These are phyloP conservation scores for Chaetomium cochliodes DNA, from an alignment of 495 filamentous ascomycete genomes.

Conservation along the genomic window DNA sequence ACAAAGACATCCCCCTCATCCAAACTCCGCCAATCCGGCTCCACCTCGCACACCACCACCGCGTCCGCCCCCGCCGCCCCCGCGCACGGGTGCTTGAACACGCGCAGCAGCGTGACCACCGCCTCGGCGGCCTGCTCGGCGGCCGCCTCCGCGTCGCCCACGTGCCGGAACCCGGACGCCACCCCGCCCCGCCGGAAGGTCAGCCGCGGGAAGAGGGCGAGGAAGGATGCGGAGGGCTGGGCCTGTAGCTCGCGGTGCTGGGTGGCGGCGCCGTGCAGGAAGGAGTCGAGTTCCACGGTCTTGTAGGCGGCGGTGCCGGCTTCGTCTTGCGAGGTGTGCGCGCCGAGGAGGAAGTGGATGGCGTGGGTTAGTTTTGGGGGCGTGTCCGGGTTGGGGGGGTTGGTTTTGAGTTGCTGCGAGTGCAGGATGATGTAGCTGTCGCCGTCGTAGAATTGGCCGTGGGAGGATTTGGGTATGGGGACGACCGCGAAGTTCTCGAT, in stretches of 20 bases:
- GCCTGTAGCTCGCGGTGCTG: conserved; percentile 3
- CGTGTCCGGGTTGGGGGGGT: neutral
- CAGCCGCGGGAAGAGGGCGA: conserved; percentile 8
- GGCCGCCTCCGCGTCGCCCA: neutral
- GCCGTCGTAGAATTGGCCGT: conserved; percentile 4
- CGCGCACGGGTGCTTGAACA: neutral
- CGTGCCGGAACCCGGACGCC: conserved; percentile 4
- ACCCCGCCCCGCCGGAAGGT: neutral
- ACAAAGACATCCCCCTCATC: conserved; percentile 12
- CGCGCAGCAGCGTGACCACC: neutral
- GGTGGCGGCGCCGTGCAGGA: conserved; percentile 2
- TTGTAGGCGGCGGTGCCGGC: conserved; percentile 10
- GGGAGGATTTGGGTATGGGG: neutral
- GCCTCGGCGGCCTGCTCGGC: neutral
- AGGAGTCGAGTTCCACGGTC: conserved; percentile 8
- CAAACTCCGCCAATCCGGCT: neutral
- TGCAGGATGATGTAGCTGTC: conserved; percentile 14
- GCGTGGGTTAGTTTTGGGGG: neutral
- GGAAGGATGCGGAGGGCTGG: neutral
- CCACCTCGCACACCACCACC: conserved; percentile 6
- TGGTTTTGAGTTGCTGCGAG: neutral
- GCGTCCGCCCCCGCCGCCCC: neutral
- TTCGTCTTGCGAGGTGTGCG: conserved; percentile 6
- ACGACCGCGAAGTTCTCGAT: conserved; percentile 6
- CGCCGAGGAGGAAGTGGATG: conserved; percentile 13